Conservation (phyloP, 805 yeast genomes). For the Tetrapisispora arboricola region DNA sequence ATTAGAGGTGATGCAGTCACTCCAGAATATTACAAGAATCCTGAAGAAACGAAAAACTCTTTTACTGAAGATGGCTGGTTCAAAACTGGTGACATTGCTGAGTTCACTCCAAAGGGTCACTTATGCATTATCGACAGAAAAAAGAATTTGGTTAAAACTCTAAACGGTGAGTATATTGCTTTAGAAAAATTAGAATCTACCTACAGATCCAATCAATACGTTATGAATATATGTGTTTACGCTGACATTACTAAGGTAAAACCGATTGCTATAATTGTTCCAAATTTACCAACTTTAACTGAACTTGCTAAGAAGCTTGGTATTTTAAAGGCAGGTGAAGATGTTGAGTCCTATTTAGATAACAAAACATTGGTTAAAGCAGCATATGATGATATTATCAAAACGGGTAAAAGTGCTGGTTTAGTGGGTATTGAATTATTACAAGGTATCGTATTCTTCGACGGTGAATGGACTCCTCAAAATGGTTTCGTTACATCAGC, state of each 20-base stretch:
- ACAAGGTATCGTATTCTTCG: slow-evolving; percentile 66
- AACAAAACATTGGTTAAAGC: slow-evolving; percentile 47
- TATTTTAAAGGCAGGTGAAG: slow-evolving; percentile 37
- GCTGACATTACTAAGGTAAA: slow-evolving; percentile 83
- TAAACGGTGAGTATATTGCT: slow-evolving; percentile 96
- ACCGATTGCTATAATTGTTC: slow-evolving; percentile 86
- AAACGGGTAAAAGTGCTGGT: slow-evolving; percentile 74
- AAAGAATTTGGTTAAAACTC: slow-evolving; percentile 92
- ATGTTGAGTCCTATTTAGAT: slow-evolving; percentile 39
- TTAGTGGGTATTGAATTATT: slow-evolving; percentile 78
- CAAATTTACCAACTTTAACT: slow-evolving; percentile 57
- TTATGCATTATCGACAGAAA: slow-evolving; percentile 82
- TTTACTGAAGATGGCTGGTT: slow-evolving; percentile 88
- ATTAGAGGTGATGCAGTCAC: slow-evolving; percentile 66
- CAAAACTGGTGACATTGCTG: slow-evolving; percentile 93
- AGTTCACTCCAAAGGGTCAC: slow-evolving; percentile 77
- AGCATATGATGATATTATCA: slow-evolving; percentile 48
- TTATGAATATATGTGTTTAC: slow-evolving; percentile 79
- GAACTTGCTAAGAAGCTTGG: slow-evolving; percentile 50
- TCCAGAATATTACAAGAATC: slow-evolving; percentile 72
- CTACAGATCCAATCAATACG: slow-evolving; percentile 73
- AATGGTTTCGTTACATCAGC: slow-evolving; percentile 91
- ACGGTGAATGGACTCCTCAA: slow-evolving; percentile 97
- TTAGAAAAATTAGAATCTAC: slow-evolving; percentile 87
- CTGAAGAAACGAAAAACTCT: slow-evolving; percentile 66